phyloP scores from a whole-genome alignment of 2,329 filamentous ascomycete genomes.

The Davidsoniella virescens region DNA sequence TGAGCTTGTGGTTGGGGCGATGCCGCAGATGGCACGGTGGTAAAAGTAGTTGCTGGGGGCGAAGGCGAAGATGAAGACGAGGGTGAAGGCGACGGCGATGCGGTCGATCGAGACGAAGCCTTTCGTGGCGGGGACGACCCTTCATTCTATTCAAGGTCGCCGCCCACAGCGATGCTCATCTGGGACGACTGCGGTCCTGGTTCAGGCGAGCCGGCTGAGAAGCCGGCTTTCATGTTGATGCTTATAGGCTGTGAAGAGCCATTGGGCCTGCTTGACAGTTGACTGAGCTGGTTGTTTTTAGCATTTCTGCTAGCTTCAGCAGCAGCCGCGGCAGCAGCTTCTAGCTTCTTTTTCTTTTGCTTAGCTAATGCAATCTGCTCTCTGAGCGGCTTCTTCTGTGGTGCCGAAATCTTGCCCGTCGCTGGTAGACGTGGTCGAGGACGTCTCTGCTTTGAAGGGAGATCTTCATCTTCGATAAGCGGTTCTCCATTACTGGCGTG shows the following conservation, averaged over 20 bases:
- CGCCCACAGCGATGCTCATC: slow-evolving; percentile 12
- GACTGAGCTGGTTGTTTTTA: background rate
- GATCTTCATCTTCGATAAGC: slow-evolving; percentile 82
- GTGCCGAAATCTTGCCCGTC: slow-evolving; percentile 73
- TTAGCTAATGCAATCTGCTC: slow-evolving; percentile 73
- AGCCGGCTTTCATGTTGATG: slow-evolving; percentile 7
- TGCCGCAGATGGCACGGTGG: too few relatives aligned
- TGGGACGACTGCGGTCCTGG: slow-evolving; percentile 9
- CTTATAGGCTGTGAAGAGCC: slow-evolving; percentile 1
- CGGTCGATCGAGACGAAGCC: background rate
- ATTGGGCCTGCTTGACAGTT: too few relatives aligned
- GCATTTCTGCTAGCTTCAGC: background rate
- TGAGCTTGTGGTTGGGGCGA: too few relatives aligned
- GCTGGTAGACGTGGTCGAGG: slow-evolving; percentile 48
- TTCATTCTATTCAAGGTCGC: slow-evolving; percentile 11
- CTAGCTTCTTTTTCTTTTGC: slow-evolving; percentile 71
- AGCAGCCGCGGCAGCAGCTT: slow-evolving; percentile 16
- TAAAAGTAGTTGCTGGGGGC: background rate
- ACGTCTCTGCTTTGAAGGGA: slow-evolving; percentile 79
- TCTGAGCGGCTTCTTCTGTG: slow-evolving; percentile 65
- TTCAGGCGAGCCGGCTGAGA: slow-evolving; percentile 6
- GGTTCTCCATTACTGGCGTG: slow-evolving; percentile 50
- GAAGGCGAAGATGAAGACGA: background rate
- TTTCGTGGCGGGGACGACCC: slow-evolving; percentile 3
- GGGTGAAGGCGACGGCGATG: too few relatives aligned